Evolutionary conservation across 495 filamentous ascomycete genomes (phyloP).

Genomic region (Barbatosphaeria neglecta): DNA sequence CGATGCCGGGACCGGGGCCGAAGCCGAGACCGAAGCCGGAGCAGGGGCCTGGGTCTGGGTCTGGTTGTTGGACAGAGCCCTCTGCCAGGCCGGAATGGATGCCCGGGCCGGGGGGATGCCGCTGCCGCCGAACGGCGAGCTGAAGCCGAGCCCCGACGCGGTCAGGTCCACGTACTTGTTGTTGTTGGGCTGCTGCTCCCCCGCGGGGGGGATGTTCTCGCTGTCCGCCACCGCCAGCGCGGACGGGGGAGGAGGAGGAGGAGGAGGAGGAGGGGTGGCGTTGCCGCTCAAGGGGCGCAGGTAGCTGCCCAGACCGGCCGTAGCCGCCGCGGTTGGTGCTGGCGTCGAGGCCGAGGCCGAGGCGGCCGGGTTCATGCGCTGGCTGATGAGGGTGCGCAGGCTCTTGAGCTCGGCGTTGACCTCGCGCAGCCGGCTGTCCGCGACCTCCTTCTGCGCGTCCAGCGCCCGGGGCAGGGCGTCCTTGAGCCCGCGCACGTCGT

Average conservation of each 20-base stretch:
- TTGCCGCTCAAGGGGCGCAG: slow-evolving; percentile 26
- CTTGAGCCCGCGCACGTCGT: slow-evolving; percentile 73
- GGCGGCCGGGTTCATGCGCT: slow-evolving; percentile 50
- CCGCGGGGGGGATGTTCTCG: slow-evolving; percentile 18
- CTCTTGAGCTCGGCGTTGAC: slow-evolving; percentile 83
- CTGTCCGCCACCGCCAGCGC: slow-evolving; percentile 21
- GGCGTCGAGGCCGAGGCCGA: neutral
- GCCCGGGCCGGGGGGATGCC: slow-evolving; percentile 39
- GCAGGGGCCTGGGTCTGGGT: slow-evolving; percentile 40
- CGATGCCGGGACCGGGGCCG: too few relatives aligned
- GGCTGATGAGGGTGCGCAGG: slow-evolving; percentile 75
- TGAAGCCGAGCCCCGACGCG: slow-evolving; percentile 11
- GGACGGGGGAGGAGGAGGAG: slow-evolving; percentile 9
- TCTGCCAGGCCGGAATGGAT: slow-evolving; percentile 65
- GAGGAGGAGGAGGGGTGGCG: slow-evolving; percentile 11
- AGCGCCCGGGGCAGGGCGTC: slow-evolving; percentile 80
- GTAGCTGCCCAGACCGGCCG: slow-evolving; percentile 19
- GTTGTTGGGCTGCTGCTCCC: too few relatives aligned
- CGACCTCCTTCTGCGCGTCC: slow-evolving; percentile 71
- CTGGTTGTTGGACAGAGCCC: slow-evolving; percentile 55
- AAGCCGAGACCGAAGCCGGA: too few relatives aligned
- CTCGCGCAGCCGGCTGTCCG: slow-evolving; percentile 71
- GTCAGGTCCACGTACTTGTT: slow-evolving; percentile 12
- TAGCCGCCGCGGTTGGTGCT: slow-evolving; percentile 19
- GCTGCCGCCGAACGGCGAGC: slow-evolving; percentile 18